A percentile compares a stretch with the other conserved stretches of the same genome.
phyloP scores from a whole-genome alignment of 2,329 filamentous ascomycete genomes.

The Hymenoscyphus fraxineus region DNA sequence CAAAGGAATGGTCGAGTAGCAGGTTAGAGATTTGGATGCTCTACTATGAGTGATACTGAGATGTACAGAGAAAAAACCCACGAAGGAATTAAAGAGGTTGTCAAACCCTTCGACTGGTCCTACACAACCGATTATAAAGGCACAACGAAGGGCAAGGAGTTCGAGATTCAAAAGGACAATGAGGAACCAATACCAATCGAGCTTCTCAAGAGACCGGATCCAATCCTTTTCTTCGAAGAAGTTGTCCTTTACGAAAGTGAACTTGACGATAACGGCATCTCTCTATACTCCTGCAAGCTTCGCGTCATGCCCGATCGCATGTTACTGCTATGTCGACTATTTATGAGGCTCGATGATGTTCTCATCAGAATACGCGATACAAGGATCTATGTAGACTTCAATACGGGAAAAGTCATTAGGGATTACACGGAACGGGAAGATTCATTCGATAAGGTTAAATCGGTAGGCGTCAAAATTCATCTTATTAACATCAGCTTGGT shows the following conservation, averaged over 20 bases:
- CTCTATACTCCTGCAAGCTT: conserved; percentile 83
- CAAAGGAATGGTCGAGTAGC: conserved; percentile 71
- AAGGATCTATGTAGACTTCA: conserved; percentile 87
- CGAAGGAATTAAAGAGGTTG: conserved; percentile 84
- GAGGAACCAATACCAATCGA: conserved; percentile 69
- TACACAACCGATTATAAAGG: conserved; percentile 88
- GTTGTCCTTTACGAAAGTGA: conserved; percentile 97
- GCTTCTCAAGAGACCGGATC: conserved; percentile 81
- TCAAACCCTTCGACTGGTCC: conserved; percentile 97
- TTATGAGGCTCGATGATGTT: conserved; percentile 90
- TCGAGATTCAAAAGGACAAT: conserved; percentile 21
- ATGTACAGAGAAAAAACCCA: conserved; percentile 69
- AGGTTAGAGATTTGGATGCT: conserved; percentile 19
- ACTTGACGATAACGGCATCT: conserved; percentile 94
- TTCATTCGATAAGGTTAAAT: conserved; percentile 70
- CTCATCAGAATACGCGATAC: conserved; percentile 85
- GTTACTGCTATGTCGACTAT: conserved; percentile 79
- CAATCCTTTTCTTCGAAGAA: conserved; percentile 95
- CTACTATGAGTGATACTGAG: conserved; percentile 11
- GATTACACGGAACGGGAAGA: conserved; percentile 91
- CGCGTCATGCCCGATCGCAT: conserved; percentile 88
- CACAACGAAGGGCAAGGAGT: conserved; percentile 42
- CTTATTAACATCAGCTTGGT: not conserved
- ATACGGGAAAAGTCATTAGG: conserved; percentile 70
- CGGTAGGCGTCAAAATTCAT: conserved; percentile 45